These are phyloP conservation scores for Claviceps fusiformis DNA, from an alignment of 2,329 filamentous ascomycete species.

Conservation along the genomic window DNA sequence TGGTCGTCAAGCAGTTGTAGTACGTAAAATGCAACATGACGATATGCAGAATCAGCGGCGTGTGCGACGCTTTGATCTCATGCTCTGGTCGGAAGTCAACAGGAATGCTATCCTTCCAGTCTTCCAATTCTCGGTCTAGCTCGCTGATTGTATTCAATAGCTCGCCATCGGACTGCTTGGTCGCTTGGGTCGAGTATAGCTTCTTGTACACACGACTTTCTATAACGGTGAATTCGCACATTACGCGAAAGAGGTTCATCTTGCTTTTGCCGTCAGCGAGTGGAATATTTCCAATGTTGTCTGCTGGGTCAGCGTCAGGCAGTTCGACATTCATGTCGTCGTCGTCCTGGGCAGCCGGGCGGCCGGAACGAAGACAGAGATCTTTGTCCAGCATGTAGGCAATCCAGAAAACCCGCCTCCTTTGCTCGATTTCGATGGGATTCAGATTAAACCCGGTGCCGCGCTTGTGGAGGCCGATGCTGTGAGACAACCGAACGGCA, in stretches of 20 bases:
- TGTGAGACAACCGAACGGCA: constrained; percentile 81
- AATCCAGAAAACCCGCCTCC: constrained; percentile 53
- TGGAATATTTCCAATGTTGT: constrained; percentile 91
- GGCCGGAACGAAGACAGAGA: constrained; percentile 43
- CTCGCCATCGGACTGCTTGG: constrained; percentile 84
- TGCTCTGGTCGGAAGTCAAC: constrained; percentile 94
- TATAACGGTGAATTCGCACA: constrained; percentile 84
- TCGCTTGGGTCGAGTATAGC: constrained; percentile 83
- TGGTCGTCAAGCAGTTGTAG: constrained; percentile 94
- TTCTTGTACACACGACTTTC: constrained; percentile 89
- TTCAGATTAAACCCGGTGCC: constrained; percentile 90
- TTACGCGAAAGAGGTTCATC: constrained; percentile 85
- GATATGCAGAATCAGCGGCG: constrained; percentile 84
- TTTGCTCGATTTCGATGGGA: constrained; percentile 85
- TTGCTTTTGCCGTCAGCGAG: constrained; percentile 79
- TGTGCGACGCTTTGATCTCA: constrained; percentile 86
- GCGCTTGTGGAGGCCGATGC: constrained; percentile 87
- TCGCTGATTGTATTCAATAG: constrained; percentile 92
- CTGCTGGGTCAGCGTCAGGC: constrained; percentile 76
- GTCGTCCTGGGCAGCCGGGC: constrained; percentile 48
- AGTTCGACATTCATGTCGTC: constrained; percentile 89
- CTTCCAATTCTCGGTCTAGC: constrained; percentile 75
- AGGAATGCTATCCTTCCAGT: constrained; percentile 93
- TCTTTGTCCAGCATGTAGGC: constrained; percentile 54
- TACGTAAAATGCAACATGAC: constrained; percentile 93